These are phyloP conservation scores for Botryotinia convoluta DNA, from an alignment of 2,329 filamentous ascomycete genomes.

Conservation along the genomic window DNA sequence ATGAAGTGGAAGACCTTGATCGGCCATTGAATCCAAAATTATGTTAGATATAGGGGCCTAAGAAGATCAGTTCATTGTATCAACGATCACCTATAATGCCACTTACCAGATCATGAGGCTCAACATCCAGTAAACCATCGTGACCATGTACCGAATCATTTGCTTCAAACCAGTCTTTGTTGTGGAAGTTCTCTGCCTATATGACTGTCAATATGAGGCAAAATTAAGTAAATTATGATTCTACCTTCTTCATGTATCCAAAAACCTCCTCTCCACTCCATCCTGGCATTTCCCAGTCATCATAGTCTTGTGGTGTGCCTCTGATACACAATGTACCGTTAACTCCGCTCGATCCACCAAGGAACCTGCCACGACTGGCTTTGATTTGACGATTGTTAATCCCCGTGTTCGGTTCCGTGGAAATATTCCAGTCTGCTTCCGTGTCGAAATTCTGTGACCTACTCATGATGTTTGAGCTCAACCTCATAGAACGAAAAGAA, in stretches of 20 bases:
- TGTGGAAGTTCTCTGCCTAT: constrained; percentile 55
- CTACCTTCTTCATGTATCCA: constrained; percentile 53
- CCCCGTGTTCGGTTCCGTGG: constrained; percentile 42
- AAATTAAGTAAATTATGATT: background rate
- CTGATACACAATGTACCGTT: constrained; percentile 52
- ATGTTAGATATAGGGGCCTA: constrained; percentile 52
- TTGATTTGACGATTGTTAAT: constrained; percentile 47
- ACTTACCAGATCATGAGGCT: constrained; percentile 54
- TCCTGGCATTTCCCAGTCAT: constrained; percentile 55
- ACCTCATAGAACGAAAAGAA: background rate
- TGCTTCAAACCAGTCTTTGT: constrained; percentile 56
- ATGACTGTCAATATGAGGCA: background rate
- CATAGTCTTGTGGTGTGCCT: constrained; percentile 48
- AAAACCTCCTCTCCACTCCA: constrained; percentile 59
- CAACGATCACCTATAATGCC: background rate
- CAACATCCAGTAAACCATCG: constrained; percentile 52
- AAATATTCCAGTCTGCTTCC: constrained; percentile 52
- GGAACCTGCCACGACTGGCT: constrained; percentile 48
- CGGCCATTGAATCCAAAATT: constrained; percentile 53
- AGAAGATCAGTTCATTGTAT: background rate
- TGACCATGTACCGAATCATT: constrained; percentile 49
- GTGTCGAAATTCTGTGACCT: constrained; percentile 48
- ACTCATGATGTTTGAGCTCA: background rate
- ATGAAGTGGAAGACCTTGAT: constrained; percentile 52
- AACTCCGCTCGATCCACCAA: constrained; percentile 49